phyloP scores from a whole-genome alignment of 306 rosid species.

The Cicer arietinum region DNA sequence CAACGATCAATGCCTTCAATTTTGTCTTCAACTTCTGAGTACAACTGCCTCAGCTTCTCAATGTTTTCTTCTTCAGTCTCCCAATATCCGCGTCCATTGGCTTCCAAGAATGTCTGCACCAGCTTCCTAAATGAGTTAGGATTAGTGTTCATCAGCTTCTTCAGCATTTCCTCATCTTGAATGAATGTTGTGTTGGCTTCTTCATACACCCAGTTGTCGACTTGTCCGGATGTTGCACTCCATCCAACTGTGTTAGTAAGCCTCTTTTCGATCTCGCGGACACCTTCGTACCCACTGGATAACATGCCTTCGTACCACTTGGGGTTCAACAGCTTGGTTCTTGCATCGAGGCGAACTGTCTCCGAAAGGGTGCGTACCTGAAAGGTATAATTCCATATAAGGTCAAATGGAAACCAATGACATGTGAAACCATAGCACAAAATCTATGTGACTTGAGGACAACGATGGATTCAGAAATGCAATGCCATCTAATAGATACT shows the following conservation, averaged over 20 bases:
- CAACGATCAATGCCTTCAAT: slow-evolving; percentile 91
- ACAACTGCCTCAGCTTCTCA: slow-evolving; percentile 82
- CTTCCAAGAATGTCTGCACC: slow-evolving; percentile 95
- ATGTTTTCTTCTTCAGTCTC: slow-evolving; percentile 84
- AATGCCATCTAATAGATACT: too few relatives aligned
- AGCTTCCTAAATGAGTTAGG: slow-evolving; percentile 96
- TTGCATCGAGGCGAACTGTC: slow-evolving; percentile 96
- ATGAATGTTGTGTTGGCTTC: slow-evolving; percentile 97
- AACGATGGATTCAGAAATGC: too few relatives aligned
- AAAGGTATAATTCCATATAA: slow-evolving; percentile 33
- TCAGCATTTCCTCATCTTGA: slow-evolving; percentile 89
- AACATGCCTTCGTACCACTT: slow-evolving; percentile 99
- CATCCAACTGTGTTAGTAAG: slow-evolving; percentile 97
- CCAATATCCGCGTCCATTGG: slow-evolving; percentile 98
- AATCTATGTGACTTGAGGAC: too few relatives aligned
- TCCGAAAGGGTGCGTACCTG: slow-evolving; percentile 96
- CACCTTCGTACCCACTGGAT: slow-evolving; percentile 94
- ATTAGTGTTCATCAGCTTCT: slow-evolving; percentile 82
- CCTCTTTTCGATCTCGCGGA: slow-evolving; percentile 93
- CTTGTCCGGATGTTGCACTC: slow-evolving; percentile 99
- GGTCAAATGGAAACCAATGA: slow-evolving; percentile 15
- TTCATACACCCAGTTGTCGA: slow-evolving; percentile 99
- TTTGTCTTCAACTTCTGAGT: slow-evolving; percentile 93
- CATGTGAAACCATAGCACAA: slow-evolving; percentile 24
- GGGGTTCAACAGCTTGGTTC: slow-evolving; percentile 93